Base-by-base conservation (phyloP, 1,284 basidiomycete species). In the Volvariella volvacea region DNA sequence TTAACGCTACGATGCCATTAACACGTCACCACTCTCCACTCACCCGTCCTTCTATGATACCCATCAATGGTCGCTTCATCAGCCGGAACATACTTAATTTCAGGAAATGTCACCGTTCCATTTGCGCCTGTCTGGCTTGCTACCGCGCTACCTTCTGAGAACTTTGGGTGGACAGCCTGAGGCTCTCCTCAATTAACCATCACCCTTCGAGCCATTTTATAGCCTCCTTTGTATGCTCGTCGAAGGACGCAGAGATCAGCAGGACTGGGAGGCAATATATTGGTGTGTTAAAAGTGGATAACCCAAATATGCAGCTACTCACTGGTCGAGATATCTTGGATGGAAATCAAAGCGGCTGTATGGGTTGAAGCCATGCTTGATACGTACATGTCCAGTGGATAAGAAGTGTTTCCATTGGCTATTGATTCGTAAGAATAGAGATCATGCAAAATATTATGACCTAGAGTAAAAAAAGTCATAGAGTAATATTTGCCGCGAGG, bases 191-290 rank as follows among this genome's bases (percentile, higher is more conserved):
- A 67, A 58, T 71, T 84, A 17, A 58, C 58, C 0, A 66, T 61
- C 71, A 83, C 73, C 1, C 81, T 73, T 16, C 83, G 71, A 2
- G 66, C 70, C 31, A 77, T 55, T 57, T 85, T 82, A 15, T 78
- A 64, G 16, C 60, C 48, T 48, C 66, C 68, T 55, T 85, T 86
- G 56, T 82, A 86, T 0, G 54, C 62, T 70, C 76, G 79, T 42
- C 70, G 61, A 47, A 80, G 55, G 12, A 73, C 60, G 2, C 63
- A 67, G 2, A 85, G 32, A 54, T 85, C 83, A 2, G 70, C 73
- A 10, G 64, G 52, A n/a, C 76, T 80, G 40, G 19, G 36, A 3
- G 0, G n/a, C n/a, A 1, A 3, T 6, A n/a, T n/a, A n/a, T n/a
- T n/a, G n/a, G n/a, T n/a, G n/a, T n/a, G n/a, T n/a, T n/a, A n/a